phyloP scores from a whole-genome alignment of 192 early-diverging fungal genomes.

The Backusella macrospora region DNA sequence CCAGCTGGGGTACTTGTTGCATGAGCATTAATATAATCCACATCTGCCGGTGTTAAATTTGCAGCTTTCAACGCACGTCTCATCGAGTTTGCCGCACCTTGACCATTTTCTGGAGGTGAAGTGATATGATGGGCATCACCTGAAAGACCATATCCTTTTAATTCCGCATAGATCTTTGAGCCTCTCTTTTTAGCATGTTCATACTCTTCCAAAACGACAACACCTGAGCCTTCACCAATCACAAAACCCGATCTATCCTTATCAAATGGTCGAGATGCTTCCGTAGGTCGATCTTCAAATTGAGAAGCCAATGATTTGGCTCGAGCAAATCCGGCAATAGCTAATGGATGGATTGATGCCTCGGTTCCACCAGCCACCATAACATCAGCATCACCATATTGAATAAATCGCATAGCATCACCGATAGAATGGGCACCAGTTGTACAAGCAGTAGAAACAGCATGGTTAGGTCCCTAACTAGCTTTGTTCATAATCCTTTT shows the following conservation, averaged over 20 bases:
- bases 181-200: slow-evolving; percentile 84
- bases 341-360: slow-evolving; percentile 80
- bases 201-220: slow-evolving; percentile 88
- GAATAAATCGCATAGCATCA: slow-evolving; percentile 93
- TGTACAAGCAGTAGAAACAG: slow-evolving; percentile 92
- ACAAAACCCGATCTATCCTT: slow-evolving; percentile 87
- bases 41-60: slow-evolving; percentile 55
- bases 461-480: slow-evolving; percentile 86
- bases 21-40: slow-evolving; percentile 94
- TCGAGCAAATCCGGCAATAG: slow-evolving; percentile 87
- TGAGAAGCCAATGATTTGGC: slow-evolving; percentile 81
- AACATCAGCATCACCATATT: slow-evolving; percentile 91
- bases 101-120: slow-evolving; percentile 83
- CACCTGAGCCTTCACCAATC: slow-evolving; percentile 90
- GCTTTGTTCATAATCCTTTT: slow-evolving; percentile 1
- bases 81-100: slow-evolving; percentile 91
- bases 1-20: slow-evolving; percentile 86
- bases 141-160: slow-evolving; percentile 88
- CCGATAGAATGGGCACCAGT: slow-evolving; percentile 95
- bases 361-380: slow-evolving; percentile 95
- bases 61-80: slow-evolving; percentile 69
- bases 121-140: slow-evolving; percentile 95
- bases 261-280: slow-evolving; percentile 94
- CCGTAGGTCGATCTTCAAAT: slow-evolving; percentile 77
- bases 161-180: slow-evolving; percentile 89